These are phyloP conservation scores for Pythium myriotylum DNA, from an alignment of 352 stramenopile species.

Conservation along the genomic window DNA sequence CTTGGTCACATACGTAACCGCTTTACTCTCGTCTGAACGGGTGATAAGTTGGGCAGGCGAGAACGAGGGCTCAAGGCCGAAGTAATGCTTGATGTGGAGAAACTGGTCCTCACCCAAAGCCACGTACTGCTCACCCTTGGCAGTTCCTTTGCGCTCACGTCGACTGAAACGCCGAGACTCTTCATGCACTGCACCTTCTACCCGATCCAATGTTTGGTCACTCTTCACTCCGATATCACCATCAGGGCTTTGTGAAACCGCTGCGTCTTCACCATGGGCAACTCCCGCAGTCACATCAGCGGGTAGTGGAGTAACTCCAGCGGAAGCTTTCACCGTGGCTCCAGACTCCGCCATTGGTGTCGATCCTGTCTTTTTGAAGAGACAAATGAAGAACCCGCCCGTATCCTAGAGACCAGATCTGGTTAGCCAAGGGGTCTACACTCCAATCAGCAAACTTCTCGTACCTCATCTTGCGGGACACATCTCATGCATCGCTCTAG, in stretches of 20 bases:
- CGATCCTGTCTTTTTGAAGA: slow-evolving; percentile 92
- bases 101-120: slow-evolving; percentile 65
- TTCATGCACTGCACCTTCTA: slow-evolving; percentile 5
- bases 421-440: too few species aligned
- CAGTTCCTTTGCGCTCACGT: slow-evolving; percentile 53
- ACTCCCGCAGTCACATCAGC: slow-evolving; percentile 10
- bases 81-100: slow-evolving; percentile 72
- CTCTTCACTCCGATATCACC: too few species aligned
- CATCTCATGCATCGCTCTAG: slow-evolving; percentile 96
- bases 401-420: slow-evolving; percentile 91
- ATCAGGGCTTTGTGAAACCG: slow-evolving; percentile 4
- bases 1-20: slow-evolving; percentile 83
- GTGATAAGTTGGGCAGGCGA: slow-evolving; percentile 83
- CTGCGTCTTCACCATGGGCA: slow-evolving; percentile 11
- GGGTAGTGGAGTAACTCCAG: too few species aligned
- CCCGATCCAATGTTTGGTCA: too few species aligned
- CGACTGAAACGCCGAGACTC: slow-evolving; percentile 26
- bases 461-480: slow-evolving; percentile 96
- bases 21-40: slow-evolving; percentile 85
- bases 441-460: too few species aligned
- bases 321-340: too few species aligned
- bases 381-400: slow-evolving; percentile 98
- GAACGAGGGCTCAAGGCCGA: slow-evolving; percentile 70
- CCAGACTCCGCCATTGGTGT: slow-evolving; percentile 37
- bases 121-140: slow-evolving; percentile 75